Conservation (phyloP, 805 yeast species). For the Candida qinlingensis region DNA sequence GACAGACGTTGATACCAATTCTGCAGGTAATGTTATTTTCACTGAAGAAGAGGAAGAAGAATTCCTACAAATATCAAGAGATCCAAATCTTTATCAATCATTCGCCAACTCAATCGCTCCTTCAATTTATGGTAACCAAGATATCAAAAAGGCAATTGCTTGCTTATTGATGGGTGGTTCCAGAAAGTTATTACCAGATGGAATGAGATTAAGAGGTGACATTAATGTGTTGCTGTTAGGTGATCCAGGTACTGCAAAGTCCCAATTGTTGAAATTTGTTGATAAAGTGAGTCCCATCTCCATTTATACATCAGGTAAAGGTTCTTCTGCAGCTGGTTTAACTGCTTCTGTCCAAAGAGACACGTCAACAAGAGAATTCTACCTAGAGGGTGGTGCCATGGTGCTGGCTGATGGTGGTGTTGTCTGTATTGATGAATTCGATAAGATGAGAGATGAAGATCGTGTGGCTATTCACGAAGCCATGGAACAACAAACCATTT, state of each 20-base stretch:
- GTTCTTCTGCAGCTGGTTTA: conserved; percentile 99
- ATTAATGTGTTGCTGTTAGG: conserved; percentile 89
- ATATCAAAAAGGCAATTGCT: conserved; percentile 88
- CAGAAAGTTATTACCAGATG: conserved; percentile 87
- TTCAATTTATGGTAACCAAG: conserved; percentile 89
- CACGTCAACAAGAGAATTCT: conserved; percentile 80
- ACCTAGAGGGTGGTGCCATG: conserved; percentile 99
- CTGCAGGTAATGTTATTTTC: conserved; percentile 55
- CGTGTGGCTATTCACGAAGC: conserved; percentile 99
- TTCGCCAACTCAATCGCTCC: conserved; percentile 92
- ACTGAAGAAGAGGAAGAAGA: conserved; percentile 94
- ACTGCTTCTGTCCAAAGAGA: conserved; percentile 98
- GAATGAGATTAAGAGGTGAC: conserved; percentile 95
- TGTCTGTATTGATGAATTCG: conserved; percentile 98
- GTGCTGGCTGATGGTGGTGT: conserved; percentile 99
- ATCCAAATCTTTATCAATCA: conserved; percentile 80
- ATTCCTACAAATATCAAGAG: conserved; percentile 71
- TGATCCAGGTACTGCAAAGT: conserved; percentile 99
- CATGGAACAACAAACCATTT: conserved; percentile 98
- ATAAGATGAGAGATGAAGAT: conserved; percentile 98
- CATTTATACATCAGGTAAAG: conserved; percentile 96
- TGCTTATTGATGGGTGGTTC: conserved; percentile 94
- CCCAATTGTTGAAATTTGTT: conserved; percentile 90
- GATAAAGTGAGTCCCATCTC: conserved; percentile 94
- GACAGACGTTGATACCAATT: conserved; percentile 70